Percentiles rank a stretch among this genome's conserved stretches.
phyloP scores from a whole-genome alignment of 768 basidiomycete genomes.

The Gymnopilus junonius region DNA sequence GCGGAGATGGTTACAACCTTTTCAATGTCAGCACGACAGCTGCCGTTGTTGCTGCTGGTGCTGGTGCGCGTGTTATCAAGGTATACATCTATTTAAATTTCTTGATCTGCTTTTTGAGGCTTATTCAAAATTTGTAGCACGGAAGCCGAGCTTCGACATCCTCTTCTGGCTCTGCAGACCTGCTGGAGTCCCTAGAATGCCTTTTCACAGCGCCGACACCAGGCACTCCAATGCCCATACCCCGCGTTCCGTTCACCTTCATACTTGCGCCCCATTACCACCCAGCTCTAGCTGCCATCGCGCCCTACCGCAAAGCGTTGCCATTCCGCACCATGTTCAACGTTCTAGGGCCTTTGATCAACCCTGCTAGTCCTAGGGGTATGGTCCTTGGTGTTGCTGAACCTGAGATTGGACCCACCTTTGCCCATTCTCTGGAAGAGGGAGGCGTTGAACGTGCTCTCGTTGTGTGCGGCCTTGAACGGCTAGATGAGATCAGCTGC shows the following conservation, averaged over 20 bases:
- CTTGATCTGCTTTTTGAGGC: not conserved
- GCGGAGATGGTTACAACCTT: constrained; percentile 94
- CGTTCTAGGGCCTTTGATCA: constrained; percentile 90
- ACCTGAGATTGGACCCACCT: constrained; percentile 77
- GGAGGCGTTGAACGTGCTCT: constrained; percentile 82
- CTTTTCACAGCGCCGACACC: constrained; percentile 69
- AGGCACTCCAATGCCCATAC: constrained; percentile 58
- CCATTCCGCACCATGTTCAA: constrained; percentile 99
- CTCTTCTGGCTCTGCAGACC: constrained; percentile 91
- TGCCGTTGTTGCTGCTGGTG: constrained; percentile 91
- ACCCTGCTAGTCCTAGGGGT: constrained; percentile 83
- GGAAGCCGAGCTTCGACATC: constrained; percentile 92
- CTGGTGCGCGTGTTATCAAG: constrained; percentile 93
- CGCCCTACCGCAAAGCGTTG: constrained; percentile 82
- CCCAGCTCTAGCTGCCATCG: constrained; percentile 79
- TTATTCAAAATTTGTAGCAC: constrained; percentile 57
- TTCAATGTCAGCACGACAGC: constrained; percentile 98
- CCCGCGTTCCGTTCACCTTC: constrained; percentile 84
- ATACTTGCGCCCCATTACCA: constrained; percentile 95
- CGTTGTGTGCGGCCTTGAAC: constrained; percentile 93
- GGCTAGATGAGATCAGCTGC: constrained; percentile 94
- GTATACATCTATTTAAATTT: constrained; percentile 43
- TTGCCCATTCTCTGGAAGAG: constrained; percentile 74
- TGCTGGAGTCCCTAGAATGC: constrained; percentile 85
- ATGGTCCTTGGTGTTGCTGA: constrained; percentile 94